Conservation (phyloP, 257 asterid genomes). For the Solanum piurae region DNA sequence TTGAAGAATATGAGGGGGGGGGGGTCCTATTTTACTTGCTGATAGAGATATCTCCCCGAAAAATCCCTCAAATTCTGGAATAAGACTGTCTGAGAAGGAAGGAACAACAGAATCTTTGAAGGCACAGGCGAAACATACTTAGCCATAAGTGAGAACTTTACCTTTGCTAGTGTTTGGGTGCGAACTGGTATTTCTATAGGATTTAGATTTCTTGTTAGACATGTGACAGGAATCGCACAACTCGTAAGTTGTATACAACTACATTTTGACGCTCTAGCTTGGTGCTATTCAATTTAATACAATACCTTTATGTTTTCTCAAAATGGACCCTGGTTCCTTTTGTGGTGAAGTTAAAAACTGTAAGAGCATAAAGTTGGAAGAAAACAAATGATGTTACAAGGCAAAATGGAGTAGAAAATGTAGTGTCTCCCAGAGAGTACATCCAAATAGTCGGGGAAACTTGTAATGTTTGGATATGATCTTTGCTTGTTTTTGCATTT, state of each 20-base stretch:
- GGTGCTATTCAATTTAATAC: background rate
- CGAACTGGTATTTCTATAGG: background rate
- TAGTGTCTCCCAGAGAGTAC: background rate
- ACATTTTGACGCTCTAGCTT: background rate
- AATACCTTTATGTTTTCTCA: background rate
- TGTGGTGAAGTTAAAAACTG: background rate
- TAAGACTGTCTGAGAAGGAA: background rate
- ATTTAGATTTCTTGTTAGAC: background rate
- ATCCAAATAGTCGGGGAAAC: background rate
- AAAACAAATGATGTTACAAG: background rate
- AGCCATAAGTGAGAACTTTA: background rate
- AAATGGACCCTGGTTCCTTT: background rate
- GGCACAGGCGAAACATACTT: background rate
- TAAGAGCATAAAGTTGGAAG: background rate
- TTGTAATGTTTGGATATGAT: background rate
- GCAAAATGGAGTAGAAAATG: background rate
- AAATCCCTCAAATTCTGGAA: background rate
- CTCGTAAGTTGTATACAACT: background rate
- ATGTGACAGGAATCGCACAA: background rate
- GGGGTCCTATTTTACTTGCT: background rate
- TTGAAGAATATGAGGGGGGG: background rate
- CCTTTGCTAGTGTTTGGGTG: background rate
- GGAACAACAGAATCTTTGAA: background rate
- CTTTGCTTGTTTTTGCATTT: background rate
- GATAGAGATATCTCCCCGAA: background rate